Evolutionary conservation across 345 rosid species (phyloP).

Genomic region (Eucalyptus pauciflora): DNA sequence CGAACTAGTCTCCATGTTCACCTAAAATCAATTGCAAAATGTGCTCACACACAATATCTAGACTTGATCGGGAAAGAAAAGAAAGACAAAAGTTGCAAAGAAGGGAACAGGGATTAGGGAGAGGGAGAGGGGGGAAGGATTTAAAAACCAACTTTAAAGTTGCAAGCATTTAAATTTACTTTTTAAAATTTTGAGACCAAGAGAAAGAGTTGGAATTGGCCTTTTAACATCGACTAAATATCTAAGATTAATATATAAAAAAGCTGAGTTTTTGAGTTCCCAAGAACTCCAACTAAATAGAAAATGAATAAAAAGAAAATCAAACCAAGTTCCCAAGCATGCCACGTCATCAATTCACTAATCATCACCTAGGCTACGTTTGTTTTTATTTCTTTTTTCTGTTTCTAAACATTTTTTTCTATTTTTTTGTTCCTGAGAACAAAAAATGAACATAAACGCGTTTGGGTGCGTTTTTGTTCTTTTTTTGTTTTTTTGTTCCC

Average conservation of each 20-base stretch:
- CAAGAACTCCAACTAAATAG: not conserved
- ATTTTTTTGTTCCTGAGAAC: too few species aligned
- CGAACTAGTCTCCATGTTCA: not conserved
- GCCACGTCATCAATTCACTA: not conserved
- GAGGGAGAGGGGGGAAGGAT: not conserved
- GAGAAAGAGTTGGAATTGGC: not conserved
- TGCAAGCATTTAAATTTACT: not conserved
- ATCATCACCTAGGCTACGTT: not conserved
- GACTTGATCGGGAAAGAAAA: too few species aligned
- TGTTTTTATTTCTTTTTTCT: too few species aligned
- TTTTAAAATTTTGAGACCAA: not conserved
- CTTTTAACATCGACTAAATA: not conserved
- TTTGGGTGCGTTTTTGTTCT: too few species aligned
- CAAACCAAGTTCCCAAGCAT: not conserved
- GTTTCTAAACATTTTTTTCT: too few species aligned
- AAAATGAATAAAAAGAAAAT: not conserved
- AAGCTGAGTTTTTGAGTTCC: not conserved
- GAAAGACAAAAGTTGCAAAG: not conserved
- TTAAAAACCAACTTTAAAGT: not conserved
- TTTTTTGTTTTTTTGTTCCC: too few species aligned
- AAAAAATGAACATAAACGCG: too few species aligned
- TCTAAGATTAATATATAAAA: not conserved
- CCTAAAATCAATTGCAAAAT: too few species aligned
- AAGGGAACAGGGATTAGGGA: not conserved
- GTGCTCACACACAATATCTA: not conserved